Conservation (phyloP, 2,329 filamentous ascomycete species). For the Capronia coronata region DNA sequence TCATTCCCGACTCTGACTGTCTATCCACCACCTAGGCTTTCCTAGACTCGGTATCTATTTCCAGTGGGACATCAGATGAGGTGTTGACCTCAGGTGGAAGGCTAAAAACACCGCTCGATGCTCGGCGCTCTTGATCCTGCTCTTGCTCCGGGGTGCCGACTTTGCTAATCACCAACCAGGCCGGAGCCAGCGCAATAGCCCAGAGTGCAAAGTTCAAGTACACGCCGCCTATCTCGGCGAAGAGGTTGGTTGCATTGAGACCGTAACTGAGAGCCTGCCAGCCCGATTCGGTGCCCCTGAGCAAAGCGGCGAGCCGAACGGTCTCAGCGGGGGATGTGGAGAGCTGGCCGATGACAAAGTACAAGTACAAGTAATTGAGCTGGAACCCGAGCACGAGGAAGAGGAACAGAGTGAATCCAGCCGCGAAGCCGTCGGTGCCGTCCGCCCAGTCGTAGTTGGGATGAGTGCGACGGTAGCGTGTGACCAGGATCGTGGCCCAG, state of each 20-base stretch:
- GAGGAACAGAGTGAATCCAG: constrained; percentile 60
- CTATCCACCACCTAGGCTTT: too few species aligned
- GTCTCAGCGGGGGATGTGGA: constrained; percentile 57
- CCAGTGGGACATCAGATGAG: background rate
- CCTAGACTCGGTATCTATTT: background rate
- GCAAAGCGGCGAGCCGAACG: constrained; percentile 60
- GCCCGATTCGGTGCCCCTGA: constrained; percentile 65
- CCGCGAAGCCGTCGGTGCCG: constrained; percentile 51
- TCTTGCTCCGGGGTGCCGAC: constrained; percentile 43
- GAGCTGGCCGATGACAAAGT: constrained; percentile 64
- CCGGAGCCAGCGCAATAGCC: constrained; percentile 57
- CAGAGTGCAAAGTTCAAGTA: constrained; percentile 67
- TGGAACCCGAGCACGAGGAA: constrained; percentile 64
- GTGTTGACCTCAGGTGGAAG: background rate
- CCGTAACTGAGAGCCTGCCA: constrained; percentile 69
- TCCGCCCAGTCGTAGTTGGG: constrained; percentile 62
- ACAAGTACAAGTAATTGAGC: constrained; percentile 66
- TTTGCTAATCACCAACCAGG: constrained; percentile 59
- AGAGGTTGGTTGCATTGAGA: constrained; percentile 54
- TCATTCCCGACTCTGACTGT: too few species aligned
- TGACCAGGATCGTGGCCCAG: constrained; percentile 62
- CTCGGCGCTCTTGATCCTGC: constrained; percentile 1
- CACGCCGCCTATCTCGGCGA: constrained; percentile 59
- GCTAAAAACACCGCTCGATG: constrained; percentile 8
- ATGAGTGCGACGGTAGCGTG: constrained; percentile 50